Evolutionary conservation across 352 stramenopile genomes (phyloP).

Genomic region (Globisporangium parvum): DNA sequence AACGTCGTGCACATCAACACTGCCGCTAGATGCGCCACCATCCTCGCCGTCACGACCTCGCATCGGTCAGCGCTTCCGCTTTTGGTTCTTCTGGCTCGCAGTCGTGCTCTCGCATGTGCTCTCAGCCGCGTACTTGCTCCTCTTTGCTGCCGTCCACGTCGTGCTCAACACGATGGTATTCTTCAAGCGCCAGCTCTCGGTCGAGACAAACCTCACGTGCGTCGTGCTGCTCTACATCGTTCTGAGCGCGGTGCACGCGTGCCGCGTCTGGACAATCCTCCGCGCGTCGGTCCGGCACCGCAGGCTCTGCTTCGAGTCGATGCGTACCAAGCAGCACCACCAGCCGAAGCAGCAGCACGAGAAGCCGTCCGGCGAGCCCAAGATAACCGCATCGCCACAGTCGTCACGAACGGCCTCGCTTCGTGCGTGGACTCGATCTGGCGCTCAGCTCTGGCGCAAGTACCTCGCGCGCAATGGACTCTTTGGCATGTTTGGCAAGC

Average conservation of each 20-base stretch:
- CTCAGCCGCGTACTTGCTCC: slow-evolving; percentile 2
- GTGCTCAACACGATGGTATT: slow-evolving; percentile 1
- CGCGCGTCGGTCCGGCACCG: neutral
- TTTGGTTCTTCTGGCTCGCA: slow-evolving; percentile 1
- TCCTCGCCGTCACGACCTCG: neutral
- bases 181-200: slow-evolving; percentile 9
- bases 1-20: too few relatives aligned
- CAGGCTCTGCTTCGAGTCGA: slow-evolving; percentile 1
- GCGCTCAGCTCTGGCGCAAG: neutral
- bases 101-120: neutral
- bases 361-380: neutral
- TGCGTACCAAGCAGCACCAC: neutral
- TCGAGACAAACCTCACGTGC: neutral
- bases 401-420: neutral
- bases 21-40: too few relatives aligned
- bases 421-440: neutral
- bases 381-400: neutral
- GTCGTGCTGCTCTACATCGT: slow-evolving; percentile 2
- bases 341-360: neutral
- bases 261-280: neutral
- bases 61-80: neutral
- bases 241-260: neutral
- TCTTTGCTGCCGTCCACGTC: slow-evolving; percentile 1
- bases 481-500: slow-evolving; percentile 6
- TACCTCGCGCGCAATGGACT: slow-evolving; percentile 1